phyloP scores from a whole-genome alignment of 495 filamentous ascomycete genomes.

The Glutinoglossum americanum region DNA sequence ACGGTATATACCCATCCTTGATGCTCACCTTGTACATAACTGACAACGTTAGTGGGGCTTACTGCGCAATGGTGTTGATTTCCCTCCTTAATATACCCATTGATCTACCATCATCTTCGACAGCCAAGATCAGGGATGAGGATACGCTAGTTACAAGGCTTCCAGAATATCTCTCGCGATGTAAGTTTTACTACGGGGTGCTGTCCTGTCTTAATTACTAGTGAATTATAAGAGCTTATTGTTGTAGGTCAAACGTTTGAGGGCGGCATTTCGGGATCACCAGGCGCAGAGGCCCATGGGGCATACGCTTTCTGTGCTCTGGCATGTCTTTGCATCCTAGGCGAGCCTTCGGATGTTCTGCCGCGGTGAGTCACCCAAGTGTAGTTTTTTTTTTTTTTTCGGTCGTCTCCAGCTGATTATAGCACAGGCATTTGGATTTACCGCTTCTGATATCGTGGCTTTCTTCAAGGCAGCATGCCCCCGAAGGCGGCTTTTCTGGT shows the following conservation, averaged over 20 bases:
- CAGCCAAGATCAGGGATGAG: conserved; percentile 23
- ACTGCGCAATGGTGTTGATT: conserved; percentile 67
- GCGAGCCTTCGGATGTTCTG: conserved; percentile 49
- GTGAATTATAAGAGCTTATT: conserved; percentile 5
- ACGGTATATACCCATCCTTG: conserved; percentile 27
- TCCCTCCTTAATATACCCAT: conserved; percentile 66
- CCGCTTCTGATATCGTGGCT: conserved; percentile 65
- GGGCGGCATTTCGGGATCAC: conserved; percentile 69
- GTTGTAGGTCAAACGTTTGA: conserved; percentile 71
- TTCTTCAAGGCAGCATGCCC: conserved; percentile 67
- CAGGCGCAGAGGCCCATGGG: conserved; percentile 78
- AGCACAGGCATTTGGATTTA: conserved; percentile 50
- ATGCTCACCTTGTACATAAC: not conserved
- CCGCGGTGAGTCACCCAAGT: conserved; percentile 23
- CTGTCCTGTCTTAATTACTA: not conserved
- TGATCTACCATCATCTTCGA: conserved; percentile 38
- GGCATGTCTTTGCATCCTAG: conserved; percentile 66
- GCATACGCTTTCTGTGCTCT: conserved; percentile 92
- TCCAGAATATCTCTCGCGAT: conserved; percentile 58
- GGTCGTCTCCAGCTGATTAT: not conserved
- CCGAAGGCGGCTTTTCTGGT: conserved; percentile 79
- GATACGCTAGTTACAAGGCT: conserved; percentile 42
- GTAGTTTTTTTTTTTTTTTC: not conserved
- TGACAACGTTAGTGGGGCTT: conserved; percentile 43
- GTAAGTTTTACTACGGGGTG: conserved; percentile 24